phyloP scores from a whole-genome alignment of 768 basidiomycete genomes.

The Rickenella mellea region DNA sequence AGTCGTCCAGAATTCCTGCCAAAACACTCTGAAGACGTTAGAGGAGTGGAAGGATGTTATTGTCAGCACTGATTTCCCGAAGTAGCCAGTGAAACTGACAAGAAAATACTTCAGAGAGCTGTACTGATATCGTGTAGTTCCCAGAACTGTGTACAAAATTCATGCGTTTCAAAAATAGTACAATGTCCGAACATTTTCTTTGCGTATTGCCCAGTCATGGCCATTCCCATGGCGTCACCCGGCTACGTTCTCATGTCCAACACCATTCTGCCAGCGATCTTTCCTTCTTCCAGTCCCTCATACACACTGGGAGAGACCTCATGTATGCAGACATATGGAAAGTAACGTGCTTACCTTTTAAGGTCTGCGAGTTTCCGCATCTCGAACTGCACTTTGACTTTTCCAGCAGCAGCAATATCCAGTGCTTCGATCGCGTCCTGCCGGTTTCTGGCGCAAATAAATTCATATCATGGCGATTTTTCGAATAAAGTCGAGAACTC shows the following conservation, averaged over 20 bases:
- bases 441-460: conserved; percentile 55
- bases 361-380: conserved; percentile 41
- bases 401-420: conserved; percentile 60
- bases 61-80: conserved; percentile 7
- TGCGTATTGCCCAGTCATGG: no score
- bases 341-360: conserved; percentile 30
- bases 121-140: no score
- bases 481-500: conserved; percentile 1
- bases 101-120: no score
- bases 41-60: conserved; percentile 14
- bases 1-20: conserved; percentile 4
- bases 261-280: conserved; percentile 42
- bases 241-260: conserved; percentile 26
- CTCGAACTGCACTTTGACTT: conserved; percentile 52
- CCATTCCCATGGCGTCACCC: no score
- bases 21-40: conserved; percentile 3
- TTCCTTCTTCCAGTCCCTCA: conserved; percentile 28
- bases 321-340: neutral
- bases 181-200: no score
- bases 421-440: conserved; percentile 81
- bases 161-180: no score
- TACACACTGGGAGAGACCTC: conserved; percentile 21
- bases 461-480: conserved; percentile 6
- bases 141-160: no score
- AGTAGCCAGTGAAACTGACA: no score